Conservation (phyloP, 2,329 filamentous ascomycete species). For the Xylaria sp. region DNA sequence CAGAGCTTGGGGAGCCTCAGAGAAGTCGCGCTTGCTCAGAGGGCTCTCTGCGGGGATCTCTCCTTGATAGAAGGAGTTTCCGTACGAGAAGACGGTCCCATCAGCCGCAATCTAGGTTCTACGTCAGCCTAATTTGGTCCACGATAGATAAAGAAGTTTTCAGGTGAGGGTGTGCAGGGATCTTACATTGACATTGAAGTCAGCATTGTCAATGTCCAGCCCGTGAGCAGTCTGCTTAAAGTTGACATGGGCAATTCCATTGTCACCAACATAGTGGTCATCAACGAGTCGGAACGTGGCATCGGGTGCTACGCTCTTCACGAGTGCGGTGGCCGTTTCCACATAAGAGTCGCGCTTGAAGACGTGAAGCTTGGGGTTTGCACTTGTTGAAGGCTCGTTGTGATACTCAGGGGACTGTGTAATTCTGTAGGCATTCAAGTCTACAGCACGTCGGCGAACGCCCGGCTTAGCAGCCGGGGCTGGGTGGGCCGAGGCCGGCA, state of each 20-base stretch:
- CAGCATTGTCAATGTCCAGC: slow-evolving; percentile 69
- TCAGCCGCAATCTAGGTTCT: slow-evolving; percentile 58
- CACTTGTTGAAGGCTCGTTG: slow-evolving; percentile 45
- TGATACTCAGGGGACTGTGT: slow-evolving; percentile 48
- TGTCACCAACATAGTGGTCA: slow-evolving; percentile 65
- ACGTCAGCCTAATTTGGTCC: slow-evolving; percentile 30
- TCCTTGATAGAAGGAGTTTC: slow-evolving; percentile 60
- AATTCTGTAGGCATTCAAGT: slow-evolving; percentile 51
- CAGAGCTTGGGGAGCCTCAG: slow-evolving; percentile 58
- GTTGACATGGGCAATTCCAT: slow-evolving; percentile 67
- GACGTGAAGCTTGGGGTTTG: slow-evolving; percentile 43
- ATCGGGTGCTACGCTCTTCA: slow-evolving; percentile 53
- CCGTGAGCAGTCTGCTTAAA: slow-evolving; percentile 69
- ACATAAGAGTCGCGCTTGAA: slow-evolving; percentile 54
- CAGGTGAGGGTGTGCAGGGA: background rate
- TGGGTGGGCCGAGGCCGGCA: slow-evolving; percentile 48
- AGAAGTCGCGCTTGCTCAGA: slow-evolving; percentile 55
- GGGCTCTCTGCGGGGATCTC: slow-evolving; percentile 54
- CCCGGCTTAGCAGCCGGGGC: slow-evolving; percentile 41
- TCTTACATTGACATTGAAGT: slow-evolving; percentile 70
- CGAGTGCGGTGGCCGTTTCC: slow-evolving; percentile 57
- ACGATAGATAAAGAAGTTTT: background rate
- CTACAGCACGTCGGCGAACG: slow-evolving; percentile 49
- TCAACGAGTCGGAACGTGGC: slow-evolving; percentile 61
- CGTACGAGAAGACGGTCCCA: slow-evolving; percentile 67